phyloP scores from a whole-genome alignment of 2,329 filamentous ascomycete genomes.

The Xylaria sp. region DNA sequence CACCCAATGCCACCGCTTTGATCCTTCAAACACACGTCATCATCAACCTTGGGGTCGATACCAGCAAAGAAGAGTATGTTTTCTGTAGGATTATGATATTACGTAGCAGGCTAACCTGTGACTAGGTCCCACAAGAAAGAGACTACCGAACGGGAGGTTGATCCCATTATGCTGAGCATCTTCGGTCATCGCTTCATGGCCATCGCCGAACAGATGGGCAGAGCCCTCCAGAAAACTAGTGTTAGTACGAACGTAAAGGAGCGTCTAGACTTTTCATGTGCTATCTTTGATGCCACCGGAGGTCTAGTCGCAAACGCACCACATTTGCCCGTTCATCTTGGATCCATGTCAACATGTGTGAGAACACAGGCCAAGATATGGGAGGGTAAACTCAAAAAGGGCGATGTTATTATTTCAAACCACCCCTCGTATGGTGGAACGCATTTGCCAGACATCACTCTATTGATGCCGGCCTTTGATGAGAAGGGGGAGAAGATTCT shows the following conservation, averaged over 20 bases:
- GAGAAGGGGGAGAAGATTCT: conserved; percentile 73
- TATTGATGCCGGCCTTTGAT: conserved; percentile 81
- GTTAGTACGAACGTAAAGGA: conserved; percentile 86
- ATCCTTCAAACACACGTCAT: conserved; percentile 88
- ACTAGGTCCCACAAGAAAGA: conserved; percentile 45
- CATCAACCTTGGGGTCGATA: conserved; percentile 77
- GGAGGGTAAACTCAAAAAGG: conserved; percentile 79
- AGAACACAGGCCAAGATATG: conserved; percentile 82
- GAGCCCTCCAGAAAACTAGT: conserved; percentile 80
- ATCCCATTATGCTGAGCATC: conserved; percentile 81
- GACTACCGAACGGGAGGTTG: conserved; percentile 61
- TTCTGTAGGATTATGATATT: background rate
- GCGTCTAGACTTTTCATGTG: conserved; percentile 84
- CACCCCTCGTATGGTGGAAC: conserved; percentile 87
- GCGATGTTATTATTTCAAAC: conserved; percentile 85
- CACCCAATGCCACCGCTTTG: conserved; percentile 78
- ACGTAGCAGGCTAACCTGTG: conserved; percentile 38
- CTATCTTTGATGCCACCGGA: conserved; percentile 79
- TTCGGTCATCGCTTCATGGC: conserved; percentile 88
- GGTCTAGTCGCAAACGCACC: conserved; percentile 83
- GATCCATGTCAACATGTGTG: conserved; percentile 87
- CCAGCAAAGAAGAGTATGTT: conserved; percentile 53
- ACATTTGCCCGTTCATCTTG: conserved; percentile 82
- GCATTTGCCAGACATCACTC: conserved; percentile 84
- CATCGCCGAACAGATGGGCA: conserved; percentile 86